Percentiles rank a stretch among this genome's conserved stretches.
These are phyloP conservation scores for Boletus rubescentipes DNA, from an alignment of 768 basidiomycete species.

Conservation along the genomic window DNA sequence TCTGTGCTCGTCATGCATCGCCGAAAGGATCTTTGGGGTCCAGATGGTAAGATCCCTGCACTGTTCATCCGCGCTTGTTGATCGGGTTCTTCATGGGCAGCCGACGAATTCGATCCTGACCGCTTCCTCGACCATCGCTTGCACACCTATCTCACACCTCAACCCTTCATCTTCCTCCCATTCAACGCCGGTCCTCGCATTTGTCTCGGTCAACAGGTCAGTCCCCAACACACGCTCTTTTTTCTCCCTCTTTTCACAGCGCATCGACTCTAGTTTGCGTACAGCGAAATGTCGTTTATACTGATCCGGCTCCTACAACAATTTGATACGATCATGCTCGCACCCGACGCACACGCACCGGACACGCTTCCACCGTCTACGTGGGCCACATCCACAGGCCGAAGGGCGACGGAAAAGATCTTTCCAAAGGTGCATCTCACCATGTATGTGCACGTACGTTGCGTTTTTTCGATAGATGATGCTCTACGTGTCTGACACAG, in stretches of 20 bases:
- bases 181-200: constrained; percentile 60
- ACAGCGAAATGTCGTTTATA: constrained; percentile 62
- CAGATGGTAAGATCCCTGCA: constrained; percentile 47
- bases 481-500: not conserved
- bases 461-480: not conserved
- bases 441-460: constrained; percentile 47
- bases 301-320: constrained; percentile 61
- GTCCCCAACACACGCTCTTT: not conserved
- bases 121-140: constrained; percentile 66
- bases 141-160: constrained; percentile 58
- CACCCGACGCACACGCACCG: constrained; percentile 44
- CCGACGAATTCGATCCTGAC: constrained; percentile 68
- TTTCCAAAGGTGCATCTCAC: constrained; percentile 55
- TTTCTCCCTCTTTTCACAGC: not conserved
- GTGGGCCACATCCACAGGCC: constrained; percentile 46
- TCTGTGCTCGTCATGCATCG: constrained; percentile 68
- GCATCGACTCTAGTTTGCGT: constrained; percentile 42
- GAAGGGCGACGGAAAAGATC: constrained; percentile 50
- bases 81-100: constrained; percentile 31
- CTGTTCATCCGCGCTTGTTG: not conserved
- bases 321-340: constrained; percentile 50
- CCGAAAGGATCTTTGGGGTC: constrained; percentile 67
- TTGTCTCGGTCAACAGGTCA: constrained; percentile 53
- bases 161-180: constrained; percentile 70
- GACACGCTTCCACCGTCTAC: constrained; percentile 44